Evolutionary conservation across 441 rosid genomes (phyloP), one percentile per base, ranked within the genome.

Genomic region (Corymbia citriodora): DNA sequence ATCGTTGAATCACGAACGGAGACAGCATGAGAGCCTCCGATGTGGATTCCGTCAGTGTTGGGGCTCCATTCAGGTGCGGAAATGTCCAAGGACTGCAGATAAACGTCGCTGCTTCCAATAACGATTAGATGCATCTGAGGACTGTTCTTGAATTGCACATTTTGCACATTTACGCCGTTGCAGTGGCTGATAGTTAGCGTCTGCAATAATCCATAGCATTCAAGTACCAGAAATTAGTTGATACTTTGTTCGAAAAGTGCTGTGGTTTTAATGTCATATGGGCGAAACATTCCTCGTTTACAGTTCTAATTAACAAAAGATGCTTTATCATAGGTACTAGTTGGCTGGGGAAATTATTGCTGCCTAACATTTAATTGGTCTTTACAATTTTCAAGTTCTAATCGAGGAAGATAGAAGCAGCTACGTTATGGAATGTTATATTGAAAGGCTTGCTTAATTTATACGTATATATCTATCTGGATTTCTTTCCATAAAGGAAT

Each of bases 31-130:
- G 65, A 86, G 45, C 29, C 83, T 36, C 53, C 40, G 49, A 87
- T 50, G 86, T 90, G 91, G 61, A 90, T 87, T 33, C 89, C 91
- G 12, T 90, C 49, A 7, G 55, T 90, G 88, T 90, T 90, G n/a
- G 88, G 89, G 86, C 91, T 90, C 55, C 57, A 33, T 27, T 48
- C 14, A 8, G 70, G 91, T 21, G 89, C 55, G 0, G 29, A 61
- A 87, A 87, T 36, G 52, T 25, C 59, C 68, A 87, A 61, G 18
- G 4, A 33, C 5, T 7, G 3, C 1, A 87, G 18, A 27, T 18
- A 7, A 87, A 87, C 13, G 50, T 12, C 8, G 2, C 19, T 53
- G 21, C 68, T 16, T 36, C 50, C 21, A 15, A 0, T 13, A 48
- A 87, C 59, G 8, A 40, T 14, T 2, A 87, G 12, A 61, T 55